Evolutionary conservation across 108 stramenopile genomes (phyloP), one percentile per base, ranked within the genome.

Genomic region (Pelagomonas calceolata): DNA sequence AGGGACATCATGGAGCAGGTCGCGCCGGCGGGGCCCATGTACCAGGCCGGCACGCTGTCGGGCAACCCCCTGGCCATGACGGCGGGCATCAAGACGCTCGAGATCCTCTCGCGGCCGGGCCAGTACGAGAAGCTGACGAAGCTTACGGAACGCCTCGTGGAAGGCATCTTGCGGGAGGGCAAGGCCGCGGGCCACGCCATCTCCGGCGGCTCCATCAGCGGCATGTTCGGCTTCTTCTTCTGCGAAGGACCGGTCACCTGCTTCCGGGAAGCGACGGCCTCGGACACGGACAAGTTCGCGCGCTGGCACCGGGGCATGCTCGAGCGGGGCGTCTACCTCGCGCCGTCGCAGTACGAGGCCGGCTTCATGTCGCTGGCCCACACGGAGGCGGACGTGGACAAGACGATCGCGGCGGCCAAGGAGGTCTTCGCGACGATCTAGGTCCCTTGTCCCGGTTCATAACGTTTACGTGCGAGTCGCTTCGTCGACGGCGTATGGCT

Each of bases 151-250:
- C 89, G 80, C 74, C 82, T 98, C 63, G 89, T 95, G 26, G 91
- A 94, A 33, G 96, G 91, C 32, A 89, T 94, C 68, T 70, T 89
- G 44, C 88, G 85, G 34, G 84, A 89, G 46, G 92, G 82, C 68
- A 73, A 92, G 81, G 89, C 89, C 80, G 78, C 89, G 70, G 97
- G 93, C 67, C 94, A 96, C 84, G 90, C 84, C 45, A 87, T 94
- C 64, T 78, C 79, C 63, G 93, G 93, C 71, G 97, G 88, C 66
- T 79, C 70, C 74, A 94, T 95, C 68, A 89, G 91, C 69, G 97
- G 94, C 74, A 98, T 98, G 97, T 98, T 94, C 75, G 97, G 97
- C 46, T 96, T 95, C 91, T 96, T 85, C 86, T 98, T 98, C 78
- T 83, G 84, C 60, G 87, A 95, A 44, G 94, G 94, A 66, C 94